Evolutionary conservation across 1,284 basidiomycete genomes (phyloP).

Genomic region (Vanrija pseudolonga): DNA sequence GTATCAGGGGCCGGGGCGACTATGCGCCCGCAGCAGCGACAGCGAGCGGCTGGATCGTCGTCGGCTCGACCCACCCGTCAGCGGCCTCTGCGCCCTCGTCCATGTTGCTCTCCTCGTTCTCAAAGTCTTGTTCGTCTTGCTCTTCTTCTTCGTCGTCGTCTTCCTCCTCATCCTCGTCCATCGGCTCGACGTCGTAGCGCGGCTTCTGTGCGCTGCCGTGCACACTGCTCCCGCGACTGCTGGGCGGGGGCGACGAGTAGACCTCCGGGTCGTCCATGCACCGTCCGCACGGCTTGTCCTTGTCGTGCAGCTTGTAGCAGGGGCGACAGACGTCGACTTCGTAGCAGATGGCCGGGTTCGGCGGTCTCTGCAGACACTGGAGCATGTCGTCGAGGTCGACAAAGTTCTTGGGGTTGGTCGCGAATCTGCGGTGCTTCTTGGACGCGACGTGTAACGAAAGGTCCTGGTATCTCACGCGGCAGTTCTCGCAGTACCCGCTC

Average conservation of each 20-base stretch:
- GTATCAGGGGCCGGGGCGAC: not conserved
- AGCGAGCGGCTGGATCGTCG: too few relatives aligned
- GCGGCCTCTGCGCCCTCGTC: not conserved
- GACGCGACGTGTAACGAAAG: conserved; percentile 74
- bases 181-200: not conserved
- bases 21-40: not conserved
- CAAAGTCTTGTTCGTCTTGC: not conserved
- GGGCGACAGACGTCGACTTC: conserved; percentile 21
- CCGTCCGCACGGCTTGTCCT: conserved; percentile 16
- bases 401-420: conserved; percentile 76
- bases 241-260: conserved; percentile 8
- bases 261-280: conserved; percentile 18
- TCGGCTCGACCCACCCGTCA: not conserved
- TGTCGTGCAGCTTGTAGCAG: conserved; percentile 16
- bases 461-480: conserved; percentile 83
- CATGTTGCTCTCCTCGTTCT: too few relatives aligned
- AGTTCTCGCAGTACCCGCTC: conserved; percentile 96
- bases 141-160: not conserved
- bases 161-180: not conserved
- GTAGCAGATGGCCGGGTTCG: conserved; percentile 39
- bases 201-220: conserved; percentile 1
- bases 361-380: conserved; percentile 65
- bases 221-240: not conserved
- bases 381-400: conserved; percentile 75
- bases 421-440: conserved; percentile 81